Evolutionary conservation across 352 stramenopile genomes (phyloP).

Genomic region (Phytophthora pini): DNA sequence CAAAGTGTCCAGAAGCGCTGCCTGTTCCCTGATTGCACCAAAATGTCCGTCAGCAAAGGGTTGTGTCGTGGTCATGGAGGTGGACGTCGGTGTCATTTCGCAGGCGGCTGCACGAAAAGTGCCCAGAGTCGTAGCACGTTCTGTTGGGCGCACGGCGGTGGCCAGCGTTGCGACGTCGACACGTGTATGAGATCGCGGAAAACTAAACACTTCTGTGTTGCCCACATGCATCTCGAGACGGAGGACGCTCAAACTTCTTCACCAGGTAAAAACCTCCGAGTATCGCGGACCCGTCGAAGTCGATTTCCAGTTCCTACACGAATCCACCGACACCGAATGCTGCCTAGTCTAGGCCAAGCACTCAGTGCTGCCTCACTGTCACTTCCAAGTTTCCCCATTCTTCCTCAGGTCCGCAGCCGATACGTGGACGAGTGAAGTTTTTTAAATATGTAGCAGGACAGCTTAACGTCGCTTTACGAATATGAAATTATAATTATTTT

Average conservation of each 20-base stretch:
- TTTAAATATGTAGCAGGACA: not conserved
- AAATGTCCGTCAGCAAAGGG: constrained; percentile 71
- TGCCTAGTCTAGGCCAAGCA: constrained; percentile 61
- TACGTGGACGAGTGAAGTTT: constrained; percentile 12
- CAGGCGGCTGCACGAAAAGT: constrained; percentile 62
- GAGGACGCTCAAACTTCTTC: constrained; percentile 3
- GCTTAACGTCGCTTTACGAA: not conserved
- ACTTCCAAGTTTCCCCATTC: constrained; percentile 47
- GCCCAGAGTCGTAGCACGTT: constrained; percentile 73
- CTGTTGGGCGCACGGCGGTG: constrained; percentile 74
- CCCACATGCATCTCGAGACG: constrained; percentile 53
- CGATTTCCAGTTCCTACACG: constrained; percentile 21
- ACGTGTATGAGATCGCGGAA: constrained; percentile 75
- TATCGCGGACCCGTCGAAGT: constrained; percentile 15
- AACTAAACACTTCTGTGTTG: constrained; percentile 68
- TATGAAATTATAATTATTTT: constrained; percentile 25
- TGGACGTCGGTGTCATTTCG: constrained; percentile 67
- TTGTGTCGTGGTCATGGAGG: constrained; percentile 74
- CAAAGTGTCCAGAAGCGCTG: constrained; percentile 72
- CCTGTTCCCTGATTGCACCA: constrained; percentile 59
- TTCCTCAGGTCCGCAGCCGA: constrained; percentile 9
- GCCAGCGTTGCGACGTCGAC: constrained; percentile 67
- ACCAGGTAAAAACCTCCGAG: constrained; percentile 16
- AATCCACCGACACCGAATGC: constrained; percentile 11
- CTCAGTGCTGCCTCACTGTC: constrained; percentile 53